Conservation (phyloP, 2,329 filamentous ascomycete species). For the Colletotrichum sp. region DNA sequence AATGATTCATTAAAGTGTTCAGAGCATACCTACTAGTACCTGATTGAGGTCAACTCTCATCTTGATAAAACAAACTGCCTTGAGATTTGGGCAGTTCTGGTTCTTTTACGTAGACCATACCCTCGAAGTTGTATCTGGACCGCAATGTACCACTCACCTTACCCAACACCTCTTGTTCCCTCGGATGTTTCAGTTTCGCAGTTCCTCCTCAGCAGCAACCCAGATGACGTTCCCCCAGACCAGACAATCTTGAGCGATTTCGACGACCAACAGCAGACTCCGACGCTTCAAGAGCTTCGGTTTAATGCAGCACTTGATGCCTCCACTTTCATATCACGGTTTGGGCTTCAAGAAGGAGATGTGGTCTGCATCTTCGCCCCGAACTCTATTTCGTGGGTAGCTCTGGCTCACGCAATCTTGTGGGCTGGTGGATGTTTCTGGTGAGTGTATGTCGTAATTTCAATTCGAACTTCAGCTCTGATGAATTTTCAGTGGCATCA, state of each 20-base stretch:
- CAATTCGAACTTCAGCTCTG: not conserved
- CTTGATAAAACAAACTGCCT: not conserved
- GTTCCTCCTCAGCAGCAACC: not conserved
- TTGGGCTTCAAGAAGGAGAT: slow-evolving; percentile 18
- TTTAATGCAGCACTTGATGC: not conserved
- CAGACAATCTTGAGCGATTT: not conserved
- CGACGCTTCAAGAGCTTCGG: not conserved
- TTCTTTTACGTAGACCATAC: not conserved
- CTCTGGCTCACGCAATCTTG: slow-evolving; percentile 23
- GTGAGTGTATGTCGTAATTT: not conserved
- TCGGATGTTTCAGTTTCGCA: not conserved
- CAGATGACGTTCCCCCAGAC: not conserved
- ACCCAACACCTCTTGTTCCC: not conserved
- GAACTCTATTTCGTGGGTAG: slow-evolving; percentile 26
- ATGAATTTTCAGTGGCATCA: slow-evolving; percentile 24
- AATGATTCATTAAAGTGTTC: not conserved
- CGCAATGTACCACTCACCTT: not conserved
- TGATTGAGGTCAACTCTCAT: not conserved
- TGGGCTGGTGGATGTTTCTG: slow-evolving; percentile 27
- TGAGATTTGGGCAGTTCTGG: not conserved
- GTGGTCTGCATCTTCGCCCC: slow-evolving; percentile 26
- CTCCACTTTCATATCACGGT: not conserved
- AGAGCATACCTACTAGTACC: not conserved
- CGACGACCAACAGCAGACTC: not conserved
- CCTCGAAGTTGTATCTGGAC: not conserved